A percentile compares a stretch with the other conserved stretches of the same genome.
Conservation (phyloP, 768 basidiomycete genomes). For the Amanita exitialis region DNA sequence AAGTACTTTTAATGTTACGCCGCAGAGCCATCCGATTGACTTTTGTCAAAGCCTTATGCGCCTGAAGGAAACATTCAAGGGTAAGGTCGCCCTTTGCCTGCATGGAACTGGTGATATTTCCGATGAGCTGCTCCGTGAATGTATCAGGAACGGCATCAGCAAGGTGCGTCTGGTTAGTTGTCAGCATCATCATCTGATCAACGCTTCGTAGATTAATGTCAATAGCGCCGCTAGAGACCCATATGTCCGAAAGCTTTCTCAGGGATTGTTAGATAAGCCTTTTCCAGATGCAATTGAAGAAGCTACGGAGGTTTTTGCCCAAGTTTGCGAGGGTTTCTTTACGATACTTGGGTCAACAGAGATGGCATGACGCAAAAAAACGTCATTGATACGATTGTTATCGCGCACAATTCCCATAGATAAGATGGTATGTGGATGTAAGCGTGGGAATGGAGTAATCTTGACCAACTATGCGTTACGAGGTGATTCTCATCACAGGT, state of each 20-base stretch:
- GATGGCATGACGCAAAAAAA: constrained; percentile 11
- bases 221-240: constrained; percentile 38
- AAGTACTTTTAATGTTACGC: constrained; percentile 2
- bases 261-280: constrained; percentile 21
- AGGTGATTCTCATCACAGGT: constrained; percentile 32
- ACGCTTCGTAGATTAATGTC: constrained; percentile 26
- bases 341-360: constrained; percentile 29
- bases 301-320: constrained; percentile 31
- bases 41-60: constrained; percentile 22
- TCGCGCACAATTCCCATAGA: neutral
- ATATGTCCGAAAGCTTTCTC: constrained; percentile 25
- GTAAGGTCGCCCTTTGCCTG: constrained; percentile 27
- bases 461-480: neutral
- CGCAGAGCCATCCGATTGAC: neutral
- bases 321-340: constrained; percentile 31
- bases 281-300: constrained; percentile 37
- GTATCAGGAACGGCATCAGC: constrained; percentile 35
- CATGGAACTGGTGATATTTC: constrained; percentile 37
- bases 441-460: neutral
- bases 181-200: neutral
- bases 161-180: constrained; percentile 18
- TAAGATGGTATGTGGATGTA: neutral
- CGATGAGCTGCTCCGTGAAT: constrained; percentile 32
- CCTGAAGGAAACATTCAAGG: constrained; percentile 24
- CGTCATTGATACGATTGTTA: neutral